Conservation (phyloP, 805 yeast genomes). For the Ogataea philodendri region DNA sequence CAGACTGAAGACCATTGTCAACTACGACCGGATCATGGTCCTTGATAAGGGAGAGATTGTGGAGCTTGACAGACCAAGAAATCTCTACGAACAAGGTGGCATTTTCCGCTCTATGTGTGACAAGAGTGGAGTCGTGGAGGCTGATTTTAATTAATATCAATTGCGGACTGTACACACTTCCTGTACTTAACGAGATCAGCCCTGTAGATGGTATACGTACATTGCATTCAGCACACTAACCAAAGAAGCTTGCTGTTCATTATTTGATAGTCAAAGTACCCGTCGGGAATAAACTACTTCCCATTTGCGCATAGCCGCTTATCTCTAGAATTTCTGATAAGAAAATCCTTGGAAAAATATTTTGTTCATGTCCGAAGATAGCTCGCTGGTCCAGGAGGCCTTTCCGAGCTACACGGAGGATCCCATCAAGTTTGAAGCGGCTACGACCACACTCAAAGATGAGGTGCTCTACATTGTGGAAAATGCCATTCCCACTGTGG, state of each 20-base stretch:
- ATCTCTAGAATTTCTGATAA: no score
- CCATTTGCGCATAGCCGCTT: no score
- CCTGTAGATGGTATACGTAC: no score
- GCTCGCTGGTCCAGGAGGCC: not conserved
- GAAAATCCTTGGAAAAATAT: not conserved
- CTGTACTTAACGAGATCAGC: no score
- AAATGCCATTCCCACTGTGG: conserved; percentile 54
- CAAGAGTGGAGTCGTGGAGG: conserved; percentile 42
- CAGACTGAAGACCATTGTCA: conserved; percentile 59
- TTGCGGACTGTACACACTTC: no score
- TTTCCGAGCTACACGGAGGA: not conserved
- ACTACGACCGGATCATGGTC: conserved; percentile 58
- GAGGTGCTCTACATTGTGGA: conserved; percentile 26
- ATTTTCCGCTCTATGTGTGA: conserved; percentile 52
- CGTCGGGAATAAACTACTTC: no score
- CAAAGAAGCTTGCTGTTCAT: no score
- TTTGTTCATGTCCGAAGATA: not conserved
- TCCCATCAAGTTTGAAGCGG: conserved; percentile 1
- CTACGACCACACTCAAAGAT: not conserved
- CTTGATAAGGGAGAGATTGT: conserved; percentile 54
- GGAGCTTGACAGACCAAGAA: conserved; percentile 55
- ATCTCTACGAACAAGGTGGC: conserved; percentile 43
- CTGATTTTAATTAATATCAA: conserved; percentile 37
- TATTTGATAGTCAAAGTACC: no score
- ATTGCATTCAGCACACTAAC: no score